phyloP scores from a whole-genome alignment of 371 early-diverging fungal species.

The Circinella minor region DNA sequence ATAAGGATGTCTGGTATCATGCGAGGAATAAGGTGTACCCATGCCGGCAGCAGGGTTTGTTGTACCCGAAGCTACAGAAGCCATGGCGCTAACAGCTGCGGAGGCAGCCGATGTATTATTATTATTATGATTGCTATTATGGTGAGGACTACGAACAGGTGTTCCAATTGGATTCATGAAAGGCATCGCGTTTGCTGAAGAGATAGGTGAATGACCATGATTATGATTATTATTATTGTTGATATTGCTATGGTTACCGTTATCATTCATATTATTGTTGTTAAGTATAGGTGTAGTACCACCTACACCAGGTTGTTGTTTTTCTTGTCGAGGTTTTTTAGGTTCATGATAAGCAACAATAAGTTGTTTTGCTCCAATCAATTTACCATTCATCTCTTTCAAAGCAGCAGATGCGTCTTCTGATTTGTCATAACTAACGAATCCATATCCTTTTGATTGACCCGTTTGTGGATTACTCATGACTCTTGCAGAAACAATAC shows the following conservation, averaged over 20 bases:
- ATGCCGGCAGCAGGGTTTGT: conserved; percentile 10
- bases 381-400: conserved; percentile 39
- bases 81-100: conserved; percentile 7
- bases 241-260: not conserved
- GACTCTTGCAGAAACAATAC: conserved; percentile 44
- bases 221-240: conserved; percentile 6
- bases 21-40: conserved; percentile 8
- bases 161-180: conserved; percentile 15
- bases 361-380: conserved; percentile 34
- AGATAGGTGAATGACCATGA: not conserved
- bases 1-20: conserved; percentile 20
- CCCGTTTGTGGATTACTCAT: conserved; percentile 48
- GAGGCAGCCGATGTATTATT: conserved; percentile 5
- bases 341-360: conserved; percentile 52
- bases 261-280: not conserved
- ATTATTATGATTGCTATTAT: conserved; percentile 3
- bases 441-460: conserved; percentile 49
- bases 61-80: conserved; percentile 15
- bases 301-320: conserved; percentile 26
- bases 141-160: conserved; percentile 17
- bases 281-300: conserved; percentile 9
- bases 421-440: conserved; percentile 41
- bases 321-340: conserved; percentile 39
- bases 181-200: conserved; percentile 1
- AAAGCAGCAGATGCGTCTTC: conserved; percentile 48